Conservation (phyloP, 202 grass and related monocot species). For the Bolboschoenoplectus hybrid region DNA sequence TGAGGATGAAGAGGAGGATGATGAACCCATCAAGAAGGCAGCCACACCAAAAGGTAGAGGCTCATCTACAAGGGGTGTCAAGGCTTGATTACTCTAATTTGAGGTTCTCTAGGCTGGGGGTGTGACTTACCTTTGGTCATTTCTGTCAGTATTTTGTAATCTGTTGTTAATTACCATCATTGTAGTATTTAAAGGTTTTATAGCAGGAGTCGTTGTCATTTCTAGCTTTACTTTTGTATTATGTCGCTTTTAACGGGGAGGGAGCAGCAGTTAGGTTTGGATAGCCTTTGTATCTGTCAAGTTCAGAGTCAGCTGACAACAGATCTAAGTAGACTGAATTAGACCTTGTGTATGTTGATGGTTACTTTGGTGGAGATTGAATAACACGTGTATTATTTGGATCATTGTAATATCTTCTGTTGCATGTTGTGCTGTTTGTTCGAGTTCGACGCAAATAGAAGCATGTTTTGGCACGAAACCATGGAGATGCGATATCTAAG, state of each 20-base stretch:
- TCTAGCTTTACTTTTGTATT: constrained; percentile 20
- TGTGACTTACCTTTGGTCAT: neutral
- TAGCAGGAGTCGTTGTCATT: constrained; percentile 11
- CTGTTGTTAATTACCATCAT: constrained; percentile 31
- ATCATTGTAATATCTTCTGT: neutral
- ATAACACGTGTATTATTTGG: constrained; percentile 23
- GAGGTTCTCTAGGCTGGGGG: neutral
- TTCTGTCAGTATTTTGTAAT: constrained; percentile 34
- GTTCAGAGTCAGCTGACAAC: constrained; percentile 33
- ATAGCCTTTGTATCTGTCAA: constrained; percentile 28
- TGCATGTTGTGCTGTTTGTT: neutral
- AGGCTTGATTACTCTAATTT: constrained; percentile 27
- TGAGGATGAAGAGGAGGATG: constrained; percentile 58
- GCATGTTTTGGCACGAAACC: neutral
- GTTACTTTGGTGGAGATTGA: constrained; percentile 17
- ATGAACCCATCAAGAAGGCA: constrained; percentile 21
- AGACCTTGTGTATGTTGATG: constrained; percentile 30
- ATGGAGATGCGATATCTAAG: too few relatives aligned
- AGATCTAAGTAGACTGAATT: constrained; percentile 31
- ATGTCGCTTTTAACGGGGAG: constrained; percentile 28
- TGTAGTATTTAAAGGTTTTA: constrained; percentile 37
- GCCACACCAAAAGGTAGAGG: constrained; percentile 3
- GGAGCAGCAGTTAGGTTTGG: constrained; percentile 19
- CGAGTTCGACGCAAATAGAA: neutral
- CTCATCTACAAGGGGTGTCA: constrained; percentile 10